Evolutionary conservation across 129 eudicot genomes (phyloP), one percentile per base, ranked within the genome.

Genomic region (Flaveria trinervia): DNA sequence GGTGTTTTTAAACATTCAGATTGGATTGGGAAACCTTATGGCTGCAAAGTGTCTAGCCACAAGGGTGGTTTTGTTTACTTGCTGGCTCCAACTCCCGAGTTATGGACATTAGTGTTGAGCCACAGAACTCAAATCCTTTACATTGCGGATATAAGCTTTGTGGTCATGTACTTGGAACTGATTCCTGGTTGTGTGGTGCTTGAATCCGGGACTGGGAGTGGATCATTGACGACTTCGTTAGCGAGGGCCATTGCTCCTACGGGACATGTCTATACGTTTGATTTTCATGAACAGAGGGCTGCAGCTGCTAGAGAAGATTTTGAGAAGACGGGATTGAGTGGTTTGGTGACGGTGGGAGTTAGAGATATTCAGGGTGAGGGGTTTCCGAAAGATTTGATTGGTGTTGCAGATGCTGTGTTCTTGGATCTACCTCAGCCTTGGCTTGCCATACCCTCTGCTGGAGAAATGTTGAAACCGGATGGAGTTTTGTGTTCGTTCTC

Each of bases 341-440:
- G 84, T 79, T 81, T 93, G 81, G 86, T 93, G 30, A 90, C 97
- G 1, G 98, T 93, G 45, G 95, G 91, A 55, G 98, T 90, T 4
- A 85, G 97, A 87, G 98, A 93, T 83, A 93, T 90, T 68, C 97
- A 93, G 72, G 98, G 98, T 50, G 95, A 88, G 73, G 98, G 98
- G 15, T 93, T 93, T 76, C 97, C 96, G n/a, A 83, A 84, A 56
- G 89, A 87, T 56, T 87, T 93, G 46, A 11, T 46, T 43, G 96
- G 97, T 65, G 49, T 50, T 51, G 98, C 89, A 17, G 98, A 93
- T 85, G 90, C 98, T 1, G 92, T 90, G 22, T 93, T 93, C 78
- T 80, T 93, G 69, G 98, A 93, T 85, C 84, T 93, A 68, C 98
- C 98, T 14, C 98, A 93, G 70, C 98, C 97, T 22, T 93, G 98